Evolutionary conservation across 306 rosid species (phyloP).

Genomic region (Chamaecrista fasciculata): DNA sequence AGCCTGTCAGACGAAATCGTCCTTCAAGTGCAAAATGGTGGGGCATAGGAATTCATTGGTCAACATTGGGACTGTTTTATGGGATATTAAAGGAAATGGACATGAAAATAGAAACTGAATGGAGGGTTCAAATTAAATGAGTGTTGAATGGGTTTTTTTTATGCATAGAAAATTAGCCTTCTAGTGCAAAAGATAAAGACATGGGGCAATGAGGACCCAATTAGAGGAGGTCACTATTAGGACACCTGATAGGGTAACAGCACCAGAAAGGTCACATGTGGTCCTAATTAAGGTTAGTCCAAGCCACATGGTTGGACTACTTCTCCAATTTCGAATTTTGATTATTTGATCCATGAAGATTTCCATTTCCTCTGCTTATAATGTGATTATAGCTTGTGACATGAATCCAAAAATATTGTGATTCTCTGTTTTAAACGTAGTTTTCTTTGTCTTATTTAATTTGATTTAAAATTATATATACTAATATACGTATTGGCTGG

Average conservation of each 20-base stretch:
- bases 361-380: too few relatives aligned
- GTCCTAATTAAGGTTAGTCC: not conserved
- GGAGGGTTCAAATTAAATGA: constrained; percentile 3
- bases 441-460: not conserved
- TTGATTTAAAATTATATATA: not conserved
- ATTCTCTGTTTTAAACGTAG: not conserved
- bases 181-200: not conserved
- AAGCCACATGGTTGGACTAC: constrained; percentile 4
- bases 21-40: constrained; percentile 2
- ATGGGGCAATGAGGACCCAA: constrained; percentile 20
- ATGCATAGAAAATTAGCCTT: not conserved
- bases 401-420: not conserved
- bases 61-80: constrained; percentile 1
- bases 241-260: not conserved
- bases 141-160: constrained; percentile 5
- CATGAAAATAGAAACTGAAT: constrained; percentile 1
- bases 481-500: too few relatives aligned
- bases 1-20: too few relatives aligned
- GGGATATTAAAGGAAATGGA: not conserved
- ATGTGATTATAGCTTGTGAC: not conserved
- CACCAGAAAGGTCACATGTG: not conserved
- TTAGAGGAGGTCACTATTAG: not conserved
- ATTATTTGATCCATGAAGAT: not conserved
- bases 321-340: not conserved
- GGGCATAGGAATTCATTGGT: constrained; percentile 14